Evolutionary conservation across 768 basidiomycete genomes (phyloP), one percentile per base, ranked within the genome.

Genomic region (Panaeolus papilionaceus): DNA sequence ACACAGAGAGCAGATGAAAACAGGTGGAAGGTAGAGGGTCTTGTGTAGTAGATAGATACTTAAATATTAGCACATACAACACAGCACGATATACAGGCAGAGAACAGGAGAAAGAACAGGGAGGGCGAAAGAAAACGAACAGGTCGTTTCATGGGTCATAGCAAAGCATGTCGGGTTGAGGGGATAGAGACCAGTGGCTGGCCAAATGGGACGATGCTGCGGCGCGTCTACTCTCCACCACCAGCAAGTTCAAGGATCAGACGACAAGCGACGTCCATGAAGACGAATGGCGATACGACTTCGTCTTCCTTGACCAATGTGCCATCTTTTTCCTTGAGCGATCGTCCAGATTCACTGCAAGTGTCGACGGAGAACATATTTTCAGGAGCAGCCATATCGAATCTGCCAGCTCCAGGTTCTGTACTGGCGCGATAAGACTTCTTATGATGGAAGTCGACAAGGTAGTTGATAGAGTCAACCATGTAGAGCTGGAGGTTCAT

Each of bases 401-500:
- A 94, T 69, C 85, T 89, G 18, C 87, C 90, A 18, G 91, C 90
- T 6, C 83, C 91, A 0, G 86, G 83, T 45, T 91, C 88, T 12
- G 82, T 83, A 1, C 88, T 88, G 6, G 93, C 94, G 71, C 83
- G 86, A 79, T 98, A 98, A 63, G 95, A 93, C 76, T 95, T 96
- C 78, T 98, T 95, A 82, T 99, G 96, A 73, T 98, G 92, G 80
- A 99, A 99, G 76, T 99, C 97, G 66, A 99, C 98, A 37, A 99
- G 87, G 79, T 98, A 99, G 80, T 98, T 98, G 77, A 91, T 89
- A 26, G 90, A 90, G 76, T 99, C 97, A 20, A 99, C 95, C 85
- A 94, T 93, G 77, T 99, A 99, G 44, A 99, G 86, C 73, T 98
- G 96, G 1, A 99, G 86, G 78, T 99, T 98, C 96, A 98, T 98